These are phyloP conservation scores for Amesomyces nigricolor DNA, from an alignment of 2,329 filamentous ascomycete species.

Conservation along the genomic window DNA sequence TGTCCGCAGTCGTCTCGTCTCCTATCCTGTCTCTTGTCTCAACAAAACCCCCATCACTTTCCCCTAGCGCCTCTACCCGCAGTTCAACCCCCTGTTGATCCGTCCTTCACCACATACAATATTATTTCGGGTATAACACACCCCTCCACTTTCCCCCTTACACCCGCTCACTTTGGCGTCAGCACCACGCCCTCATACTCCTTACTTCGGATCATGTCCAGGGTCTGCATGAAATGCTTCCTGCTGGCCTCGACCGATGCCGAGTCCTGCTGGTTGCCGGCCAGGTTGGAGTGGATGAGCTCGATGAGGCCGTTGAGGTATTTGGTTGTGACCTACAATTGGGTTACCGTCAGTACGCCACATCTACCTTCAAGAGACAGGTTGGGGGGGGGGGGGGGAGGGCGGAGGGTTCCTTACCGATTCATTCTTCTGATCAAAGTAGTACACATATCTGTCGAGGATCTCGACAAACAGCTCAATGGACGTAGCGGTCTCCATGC, in stretches of 20 bases:
- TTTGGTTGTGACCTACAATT: conserved; percentile 75
- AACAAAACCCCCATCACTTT: too few relatives aligned
- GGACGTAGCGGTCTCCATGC: conserved; percentile 96
- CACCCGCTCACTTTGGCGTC: conserved; percentile 42
- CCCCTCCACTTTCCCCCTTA: neutral
- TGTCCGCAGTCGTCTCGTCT: neutral
- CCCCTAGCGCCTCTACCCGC: neutral
- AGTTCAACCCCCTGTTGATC: neutral
- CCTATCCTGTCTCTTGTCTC: neutral
- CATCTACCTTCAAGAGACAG: neutral
- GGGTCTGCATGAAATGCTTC: conserved; percentile 88
- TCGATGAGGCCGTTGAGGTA: conserved; percentile 98
- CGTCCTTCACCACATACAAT: neutral
- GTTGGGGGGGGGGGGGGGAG: neutral
- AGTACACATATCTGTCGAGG: conserved; percentile 96
- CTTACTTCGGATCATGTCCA: conserved; percentile 86
- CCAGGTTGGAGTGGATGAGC: conserved; percentile 93
- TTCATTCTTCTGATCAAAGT: conserved; percentile 98
- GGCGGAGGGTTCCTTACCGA: conserved; percentile 49
- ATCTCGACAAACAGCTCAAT: conserved; percentile 99
- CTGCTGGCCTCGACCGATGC: conserved; percentile 80
- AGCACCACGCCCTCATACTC: conserved; percentile 91
- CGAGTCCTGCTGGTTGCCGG: conserved; percentile 75
- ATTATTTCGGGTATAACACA: neutral
- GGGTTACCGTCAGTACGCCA: neutral